Evolutionary conservation across 768 basidiomycete genomes (phyloP), one percentile per base, ranked within the genome.

Genomic region (Tulasnella calospora): DNA sequence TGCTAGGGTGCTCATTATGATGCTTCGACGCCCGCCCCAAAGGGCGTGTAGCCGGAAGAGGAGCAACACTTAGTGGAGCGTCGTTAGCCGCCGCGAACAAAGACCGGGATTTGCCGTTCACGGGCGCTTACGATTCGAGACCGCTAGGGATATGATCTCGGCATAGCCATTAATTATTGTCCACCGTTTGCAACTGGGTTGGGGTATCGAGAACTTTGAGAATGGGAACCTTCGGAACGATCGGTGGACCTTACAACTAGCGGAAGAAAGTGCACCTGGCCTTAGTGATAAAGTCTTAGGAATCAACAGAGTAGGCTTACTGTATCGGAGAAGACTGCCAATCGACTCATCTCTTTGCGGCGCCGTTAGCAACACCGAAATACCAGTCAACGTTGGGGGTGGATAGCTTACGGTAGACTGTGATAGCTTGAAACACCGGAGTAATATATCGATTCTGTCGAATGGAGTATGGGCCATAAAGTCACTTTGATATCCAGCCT

Each of bases 11-110:
- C 71, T 27, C 23, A 73, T 15, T 27, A 73, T n/a, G 13, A 73
- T 33, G 71, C 71, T 73, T 73, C 71, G 71, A 41, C 71, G 71
- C 30, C 71, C 40, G 15, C 71, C 71, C 71, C 71, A 73, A 40
- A 73, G 71, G 46, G 71, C 71, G 46, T 73, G 71, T n/a, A 73
- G 13, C 13, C 71, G 36, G 40, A 73, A 73, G 21, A 73, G 71
- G 36, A 73, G 71, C 15, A 73, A 40, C 23, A 41, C 71, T 73
- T 27, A 17, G 40, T 19, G 36, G 4, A 21, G 13, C 61, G 15
- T 35, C 27, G 61, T 67, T 30, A 67, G 61, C 61, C 17, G 51
- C 30, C 12, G 55, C 2, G 23, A 7, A 35, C 33, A 8, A 30
- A 33, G 15, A 47, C 46, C 71, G 71, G 40, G n/a, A 41, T 17